phyloP scores from a whole-genome alignment of 106 monocot species.

The Acanthochlamys bracteata region DNA sequence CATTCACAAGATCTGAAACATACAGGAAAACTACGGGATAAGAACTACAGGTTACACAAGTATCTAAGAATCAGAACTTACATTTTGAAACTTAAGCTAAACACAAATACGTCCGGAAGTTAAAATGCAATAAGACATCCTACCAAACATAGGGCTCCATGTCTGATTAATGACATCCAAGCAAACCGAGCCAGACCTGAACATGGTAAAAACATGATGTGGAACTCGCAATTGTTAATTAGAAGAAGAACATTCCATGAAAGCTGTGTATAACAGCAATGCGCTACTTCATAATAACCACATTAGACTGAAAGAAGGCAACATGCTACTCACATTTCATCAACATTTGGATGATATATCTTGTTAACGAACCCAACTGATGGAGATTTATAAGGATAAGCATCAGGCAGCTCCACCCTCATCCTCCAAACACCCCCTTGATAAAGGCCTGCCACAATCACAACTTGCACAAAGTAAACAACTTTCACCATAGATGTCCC shows the following conservation, averaged over 20 bases:
- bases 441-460: constrained; percentile 44
- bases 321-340: constrained; percentile 47
- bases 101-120: no score
- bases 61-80: no score
- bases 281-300: neutral
- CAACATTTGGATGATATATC: constrained; percentile 82
- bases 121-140: neutral
- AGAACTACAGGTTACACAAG: neutral
- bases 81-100: no score
- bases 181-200: constrained; percentile 82
- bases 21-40: neutral
- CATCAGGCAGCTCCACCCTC: constrained; percentile 67
- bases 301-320: neutral
- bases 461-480: constrained; percentile 4
- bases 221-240: neutral
- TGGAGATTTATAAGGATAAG: constrained; percentile 83
- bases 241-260: no score
- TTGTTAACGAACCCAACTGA: constrained; percentile 67
- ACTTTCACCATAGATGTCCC: neutral
- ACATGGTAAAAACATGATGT: neutral
- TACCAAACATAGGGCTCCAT: constrained; percentile 91
- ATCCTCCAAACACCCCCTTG: constrained; percentile 75
- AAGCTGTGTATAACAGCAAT: neutral
- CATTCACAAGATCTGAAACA: constrained; percentile 68
- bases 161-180: constrained; percentile 92